Evolutionary conservation across 768 basidiomycete species (phyloP).

Genomic region (Hypholoma sublateritium): DNA sequence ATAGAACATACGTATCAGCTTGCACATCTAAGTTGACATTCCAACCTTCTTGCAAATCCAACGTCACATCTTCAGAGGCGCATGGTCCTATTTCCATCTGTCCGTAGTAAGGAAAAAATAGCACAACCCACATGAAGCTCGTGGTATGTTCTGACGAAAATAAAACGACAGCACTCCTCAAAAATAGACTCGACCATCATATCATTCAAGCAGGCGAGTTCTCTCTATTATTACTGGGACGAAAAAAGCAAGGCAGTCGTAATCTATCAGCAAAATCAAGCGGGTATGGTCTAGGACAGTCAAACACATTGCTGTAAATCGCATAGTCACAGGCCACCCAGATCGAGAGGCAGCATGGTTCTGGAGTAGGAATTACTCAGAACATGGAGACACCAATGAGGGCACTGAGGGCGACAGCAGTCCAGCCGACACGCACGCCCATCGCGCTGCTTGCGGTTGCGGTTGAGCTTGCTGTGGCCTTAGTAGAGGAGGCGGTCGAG

Average conservation of each 20-base stretch:
- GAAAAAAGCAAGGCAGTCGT: neutral
- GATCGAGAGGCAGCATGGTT: too few relatives aligned
- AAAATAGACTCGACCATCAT: neutral
- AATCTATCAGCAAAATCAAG: neutral
- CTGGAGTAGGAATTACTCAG: constrained; percentile 19
- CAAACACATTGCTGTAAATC: constrained; percentile 8
- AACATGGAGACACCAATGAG: constrained; percentile 37
- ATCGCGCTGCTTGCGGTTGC: constrained; percentile 22
- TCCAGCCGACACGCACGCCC: constrained; percentile 28
- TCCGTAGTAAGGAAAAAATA: neutral
- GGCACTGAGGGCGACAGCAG: constrained; percentile 33
- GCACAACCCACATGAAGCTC: neutral
- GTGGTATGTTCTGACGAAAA: neutral
- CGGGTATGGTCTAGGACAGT: neutral
- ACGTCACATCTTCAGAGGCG: neutral
- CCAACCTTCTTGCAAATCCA: neutral
- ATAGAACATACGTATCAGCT: too few relatives aligned
- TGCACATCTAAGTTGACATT: too few relatives aligned
- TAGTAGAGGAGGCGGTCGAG: constrained; percentile 12
- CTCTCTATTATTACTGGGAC: neutral
- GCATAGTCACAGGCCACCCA: neutral
- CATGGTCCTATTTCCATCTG: neutral
- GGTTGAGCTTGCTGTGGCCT: constrained; percentile 9
- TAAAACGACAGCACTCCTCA: neutral
- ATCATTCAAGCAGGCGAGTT: neutral